phyloP scores from a whole-genome alignment of 805 yeast genomes.

The Kuraishia molischiana region DNA sequence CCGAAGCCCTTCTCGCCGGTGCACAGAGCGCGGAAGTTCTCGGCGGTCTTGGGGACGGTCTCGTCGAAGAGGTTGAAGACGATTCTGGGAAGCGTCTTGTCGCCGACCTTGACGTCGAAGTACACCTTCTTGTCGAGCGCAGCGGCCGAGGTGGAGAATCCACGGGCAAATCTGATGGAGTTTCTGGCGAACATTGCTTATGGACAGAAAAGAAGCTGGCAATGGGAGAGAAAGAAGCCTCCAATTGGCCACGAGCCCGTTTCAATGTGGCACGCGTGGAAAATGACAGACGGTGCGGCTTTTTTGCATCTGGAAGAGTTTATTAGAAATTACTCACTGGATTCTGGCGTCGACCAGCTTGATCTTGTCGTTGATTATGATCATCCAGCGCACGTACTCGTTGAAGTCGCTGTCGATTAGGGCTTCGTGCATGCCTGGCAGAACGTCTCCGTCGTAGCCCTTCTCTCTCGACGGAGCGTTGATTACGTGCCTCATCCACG shows the following conservation, averaged over 20 bases:
- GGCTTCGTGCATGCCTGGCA: constrained; percentile 55
- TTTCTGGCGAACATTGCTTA: constrained; percentile 1
- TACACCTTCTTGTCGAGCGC: constrained; percentile 43
- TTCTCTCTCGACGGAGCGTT: constrained; percentile 48
- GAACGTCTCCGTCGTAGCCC: constrained; percentile 40
- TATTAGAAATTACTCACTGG: constrained; percentile 2
- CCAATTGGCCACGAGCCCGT: no score
- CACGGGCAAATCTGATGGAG: constrained; percentile 10
- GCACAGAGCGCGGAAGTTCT: constrained; percentile 71
- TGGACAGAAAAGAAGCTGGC: constrained; percentile 7
- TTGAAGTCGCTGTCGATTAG: constrained; percentile 34
- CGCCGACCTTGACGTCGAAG: constrained; percentile 48
- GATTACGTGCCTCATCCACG: constrained; percentile 56
- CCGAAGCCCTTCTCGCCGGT: constrained; percentile 95
- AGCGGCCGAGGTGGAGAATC: constrained; percentile 37
- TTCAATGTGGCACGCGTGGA: not conserved
- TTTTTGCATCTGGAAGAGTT: no score
- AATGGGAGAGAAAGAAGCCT: no score
- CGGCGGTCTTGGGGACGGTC: constrained; percentile 78
- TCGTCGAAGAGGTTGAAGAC: constrained; percentile 84
- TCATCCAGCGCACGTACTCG: constrained; percentile 32
- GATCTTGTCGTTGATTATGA: constrained; percentile 26
- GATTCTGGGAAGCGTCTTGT: constrained; percentile 40
- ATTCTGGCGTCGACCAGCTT: constrained; percentile 8
- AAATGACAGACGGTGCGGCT: no score